These are phyloP conservation scores for Calonectria montana DNA, from an alignment of 2,329 filamentous ascomycete species.

Conservation along the genomic window DNA sequence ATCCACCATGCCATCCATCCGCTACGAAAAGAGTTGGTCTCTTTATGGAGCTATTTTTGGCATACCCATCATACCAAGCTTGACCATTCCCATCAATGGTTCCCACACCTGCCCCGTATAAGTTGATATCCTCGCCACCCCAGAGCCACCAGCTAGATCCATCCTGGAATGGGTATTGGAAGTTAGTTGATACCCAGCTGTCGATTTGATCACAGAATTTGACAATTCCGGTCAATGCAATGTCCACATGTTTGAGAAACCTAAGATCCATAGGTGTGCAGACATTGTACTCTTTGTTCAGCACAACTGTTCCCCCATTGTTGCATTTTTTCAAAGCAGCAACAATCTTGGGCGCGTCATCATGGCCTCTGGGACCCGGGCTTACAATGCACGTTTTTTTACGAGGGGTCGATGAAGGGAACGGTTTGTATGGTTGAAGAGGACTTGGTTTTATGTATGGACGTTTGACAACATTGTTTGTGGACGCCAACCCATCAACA, in stretches of 20 bases:
- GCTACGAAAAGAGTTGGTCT: constrained; percentile 71
- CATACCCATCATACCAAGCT: constrained; percentile 68
- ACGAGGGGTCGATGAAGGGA: not conserved
- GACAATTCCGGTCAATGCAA: constrained; percentile 66
- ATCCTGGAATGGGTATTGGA: constrained; percentile 74
- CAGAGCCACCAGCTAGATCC: constrained; percentile 53
- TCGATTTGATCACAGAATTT: constrained; percentile 73
- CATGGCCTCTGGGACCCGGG: constrained; percentile 25
- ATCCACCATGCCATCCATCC: constrained; percentile 69
- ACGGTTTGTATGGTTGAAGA: not conserved
- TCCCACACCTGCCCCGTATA: constrained; percentile 65
- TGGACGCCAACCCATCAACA: not conserved
- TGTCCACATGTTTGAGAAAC: constrained; percentile 71
- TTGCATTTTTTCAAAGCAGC: constrained; percentile 58
- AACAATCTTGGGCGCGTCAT: constrained; percentile 18
- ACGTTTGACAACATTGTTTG: not conserved
- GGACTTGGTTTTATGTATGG: not conserved
- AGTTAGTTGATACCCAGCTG: constrained; percentile 73
- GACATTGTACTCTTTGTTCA: constrained; percentile 69
- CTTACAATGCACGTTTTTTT: constrained; percentile 36
- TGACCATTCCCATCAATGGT: constrained; percentile 72
- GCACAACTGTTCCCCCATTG: constrained; percentile 69
- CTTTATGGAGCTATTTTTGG: constrained; percentile 62
- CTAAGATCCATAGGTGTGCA: constrained; percentile 73
- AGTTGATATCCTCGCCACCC: constrained; percentile 58